These are phyloP conservation scores for Paulownia fortunei DNA, from an alignment of 257 asterid species.

Conservation along the genomic window DNA sequence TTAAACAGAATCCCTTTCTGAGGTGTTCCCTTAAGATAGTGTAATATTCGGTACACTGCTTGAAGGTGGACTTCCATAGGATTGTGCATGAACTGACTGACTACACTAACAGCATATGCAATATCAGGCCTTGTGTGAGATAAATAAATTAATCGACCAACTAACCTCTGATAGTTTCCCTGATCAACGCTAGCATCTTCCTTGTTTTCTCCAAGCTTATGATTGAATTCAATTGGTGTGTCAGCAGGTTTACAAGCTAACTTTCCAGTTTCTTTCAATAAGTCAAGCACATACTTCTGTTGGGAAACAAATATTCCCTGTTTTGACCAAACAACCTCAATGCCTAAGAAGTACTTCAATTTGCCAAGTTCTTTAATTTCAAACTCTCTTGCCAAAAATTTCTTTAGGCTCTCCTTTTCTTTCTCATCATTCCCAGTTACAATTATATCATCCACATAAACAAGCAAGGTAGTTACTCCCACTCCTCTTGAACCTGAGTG, in stretches of 20 bases:
- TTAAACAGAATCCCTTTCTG: no score
- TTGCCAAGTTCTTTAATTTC: neutral
- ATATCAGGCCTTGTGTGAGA: no score
- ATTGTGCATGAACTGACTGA: no score
- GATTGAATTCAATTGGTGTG: neutral
- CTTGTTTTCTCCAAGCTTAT: no score
- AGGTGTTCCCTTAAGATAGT: no score
- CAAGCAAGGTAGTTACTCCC: neutral
- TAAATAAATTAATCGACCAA: no score
- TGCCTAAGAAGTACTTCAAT: neutral
- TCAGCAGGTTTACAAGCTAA: neutral
- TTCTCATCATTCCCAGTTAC: neutral
- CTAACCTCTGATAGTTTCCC: no score
- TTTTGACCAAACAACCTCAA: neutral
- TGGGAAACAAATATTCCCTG: neutral
- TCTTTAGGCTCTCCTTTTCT: neutral
- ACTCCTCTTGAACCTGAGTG: neutral
- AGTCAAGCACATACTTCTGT: neutral
- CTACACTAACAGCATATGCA: no score
- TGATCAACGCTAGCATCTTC: no score
- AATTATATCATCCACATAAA: neutral
- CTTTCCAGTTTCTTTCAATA: neutral
- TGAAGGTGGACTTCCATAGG: no score
- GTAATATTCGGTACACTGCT: no score
- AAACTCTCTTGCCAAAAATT: neutral